Evolutionary conservation across 2,329 filamentous ascomycete genomes (phyloP).

Genomic region (Clarireedia sp.): DNA sequence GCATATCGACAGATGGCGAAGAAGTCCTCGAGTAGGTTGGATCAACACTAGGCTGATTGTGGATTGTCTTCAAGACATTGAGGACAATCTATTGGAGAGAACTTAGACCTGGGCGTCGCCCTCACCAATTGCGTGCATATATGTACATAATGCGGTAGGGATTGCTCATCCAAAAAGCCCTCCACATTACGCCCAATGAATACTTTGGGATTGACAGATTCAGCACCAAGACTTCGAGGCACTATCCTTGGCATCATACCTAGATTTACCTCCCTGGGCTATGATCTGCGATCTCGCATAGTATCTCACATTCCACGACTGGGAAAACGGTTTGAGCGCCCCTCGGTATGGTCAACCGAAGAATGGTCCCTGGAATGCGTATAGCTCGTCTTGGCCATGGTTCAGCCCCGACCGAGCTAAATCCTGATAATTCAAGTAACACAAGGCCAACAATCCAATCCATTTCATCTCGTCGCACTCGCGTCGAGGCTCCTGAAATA

Average conservation of each 20-base stretch:
- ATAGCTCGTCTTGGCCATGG: not conserved
- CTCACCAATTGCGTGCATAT: constrained; percentile 12
- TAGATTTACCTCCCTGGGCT: no score
- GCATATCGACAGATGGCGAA: constrained; percentile 10
- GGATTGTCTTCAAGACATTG: constrained; percentile 12
- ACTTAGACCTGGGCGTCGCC: not conserved
- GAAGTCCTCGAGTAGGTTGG: constrained; percentile 16
- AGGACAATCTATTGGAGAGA: constrained; percentile 5
- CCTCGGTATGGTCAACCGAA: no score
- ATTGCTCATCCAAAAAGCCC: not conserved
- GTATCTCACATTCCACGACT: no score
- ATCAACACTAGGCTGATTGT: constrained; percentile 18
- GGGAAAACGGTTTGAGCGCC: no score
- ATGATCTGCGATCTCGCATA: no score
- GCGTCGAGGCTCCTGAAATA: no score
- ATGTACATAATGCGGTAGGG: constrained; percentile 2
- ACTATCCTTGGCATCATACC: no score
- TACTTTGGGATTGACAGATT: not conserved
- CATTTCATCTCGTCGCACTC: no score
- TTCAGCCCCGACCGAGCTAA: no score
- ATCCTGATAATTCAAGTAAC: no score
- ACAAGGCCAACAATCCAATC: no score
- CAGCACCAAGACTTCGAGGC: not conserved
- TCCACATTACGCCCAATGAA: not conserved
- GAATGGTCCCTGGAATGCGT: constrained; percentile 4